These are phyloP conservation scores for Populus hybrid DNA, from an alignment of 441 rosid species.

Conservation along the genomic window DNA sequence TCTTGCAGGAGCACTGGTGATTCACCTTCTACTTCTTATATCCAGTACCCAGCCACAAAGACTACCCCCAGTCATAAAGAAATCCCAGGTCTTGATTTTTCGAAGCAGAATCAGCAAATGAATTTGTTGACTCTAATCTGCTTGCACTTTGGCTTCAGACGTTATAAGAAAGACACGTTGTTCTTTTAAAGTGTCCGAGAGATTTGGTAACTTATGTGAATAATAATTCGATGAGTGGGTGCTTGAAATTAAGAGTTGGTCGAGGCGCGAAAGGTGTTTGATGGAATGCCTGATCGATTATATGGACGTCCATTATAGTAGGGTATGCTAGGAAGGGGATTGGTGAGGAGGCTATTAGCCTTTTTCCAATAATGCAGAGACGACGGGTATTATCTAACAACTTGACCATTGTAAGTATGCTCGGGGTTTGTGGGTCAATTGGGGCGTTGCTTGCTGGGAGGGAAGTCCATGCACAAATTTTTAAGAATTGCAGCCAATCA, in stretches of 20 bases:
- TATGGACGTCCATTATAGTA: constrained; percentile 82
- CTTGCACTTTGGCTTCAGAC: constrained; percentile 62
- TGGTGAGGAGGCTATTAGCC: constrained; percentile 67
- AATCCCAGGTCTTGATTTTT: constrained; percentile 20
- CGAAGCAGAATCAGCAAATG: constrained; percentile 15
- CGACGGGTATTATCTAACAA: constrained; percentile 52
- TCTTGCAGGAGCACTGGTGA: not conserved
- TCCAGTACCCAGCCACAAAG: not conserved
- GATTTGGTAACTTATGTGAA: constrained; percentile 39
- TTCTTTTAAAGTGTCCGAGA: constrained; percentile 44
- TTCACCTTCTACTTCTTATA: constrained; percentile 8
- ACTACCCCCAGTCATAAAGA: constrained; percentile 11
- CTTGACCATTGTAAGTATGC: constrained; percentile 68
- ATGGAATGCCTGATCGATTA: constrained; percentile 57
- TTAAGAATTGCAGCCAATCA: constrained; percentile 47
- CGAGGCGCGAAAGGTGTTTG: constrained; percentile 73
- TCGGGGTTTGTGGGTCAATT: constrained; percentile 73
- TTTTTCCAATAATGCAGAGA: constrained; percentile 69
- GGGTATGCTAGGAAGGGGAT: constrained; percentile 73
- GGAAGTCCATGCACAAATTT: constrained; percentile 73
- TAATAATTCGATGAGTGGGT: constrained; percentile 57
- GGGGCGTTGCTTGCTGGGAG: constrained; percentile 50
- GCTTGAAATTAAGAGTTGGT: constrained; percentile 35
- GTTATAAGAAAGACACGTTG: constrained; percentile 48
- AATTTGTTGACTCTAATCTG: constrained; percentile 26